Evolutionary conservation across 176 grass and related monocot genomes (phyloP), one percentile per base, ranked within the genome.

Genomic region (Aegilops speltoides): DNA sequence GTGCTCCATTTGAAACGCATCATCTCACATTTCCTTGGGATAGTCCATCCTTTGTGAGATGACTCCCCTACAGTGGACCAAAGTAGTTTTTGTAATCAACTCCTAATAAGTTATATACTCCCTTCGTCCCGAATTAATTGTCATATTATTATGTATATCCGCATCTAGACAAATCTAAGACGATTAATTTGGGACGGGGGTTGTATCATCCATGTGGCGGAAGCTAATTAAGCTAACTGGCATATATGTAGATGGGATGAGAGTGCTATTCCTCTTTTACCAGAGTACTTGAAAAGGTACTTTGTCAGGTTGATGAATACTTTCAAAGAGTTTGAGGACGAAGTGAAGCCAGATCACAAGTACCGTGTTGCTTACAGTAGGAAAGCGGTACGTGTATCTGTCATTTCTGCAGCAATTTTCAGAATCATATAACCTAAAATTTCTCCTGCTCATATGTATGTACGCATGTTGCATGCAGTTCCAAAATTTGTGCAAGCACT

Each of bases 171-270:
- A 40, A 40, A 40, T 40, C 8, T 40, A 10, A 9, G 8, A 40
- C 37, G 10, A 40, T 9, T 40, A 40, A 40, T 40, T 40, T 40
- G 37, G 37, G 37, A 2, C 37, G 1, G 8, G 1, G 8, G 37
- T 40, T 40, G 37, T 40, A 10, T 40, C 37, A 40, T 40, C 37
- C 37, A 9, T 40, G 37, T 40, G 37, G 37, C 37, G 0, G 37
- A 37, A 37, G 36, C 36, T 37, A 37, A 37, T 37, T 48, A 50
- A 50, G 4, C 46, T 50, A 50, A 50, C 20, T 62, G 22, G 41
- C 41, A 45, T 45, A 43, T 22, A 11, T 86, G 79, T 61, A 91
- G 92, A 34, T 94, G 89, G 86, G 87, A 91, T 14, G 38, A 28
- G 28, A 10, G 4, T 26, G 60, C 5, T 43, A 33, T 59, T 71